Evolutionary conservation across 495 filamentous ascomycete genomes (phyloP), one percentile per base, ranked within the genome.

Genomic region (Hyaloscypha finlandica): DNA sequence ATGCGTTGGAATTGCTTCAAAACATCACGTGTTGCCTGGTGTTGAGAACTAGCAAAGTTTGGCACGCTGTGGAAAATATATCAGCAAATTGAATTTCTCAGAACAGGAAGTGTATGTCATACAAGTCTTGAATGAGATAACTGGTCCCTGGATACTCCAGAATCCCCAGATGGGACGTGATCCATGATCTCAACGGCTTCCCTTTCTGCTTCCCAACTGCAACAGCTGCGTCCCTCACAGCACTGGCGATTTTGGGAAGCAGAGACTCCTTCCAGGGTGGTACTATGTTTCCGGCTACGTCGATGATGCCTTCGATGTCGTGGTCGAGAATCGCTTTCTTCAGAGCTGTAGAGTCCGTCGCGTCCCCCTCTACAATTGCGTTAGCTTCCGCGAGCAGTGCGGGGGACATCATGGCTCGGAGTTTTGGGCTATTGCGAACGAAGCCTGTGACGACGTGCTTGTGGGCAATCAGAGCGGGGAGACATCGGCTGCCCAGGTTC

Each of bases 401-500:
- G 68, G 63, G 63, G 16, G 70, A 63, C 45, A 74, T 53, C 25
- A 76, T 37, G 52, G 69, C 53, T 54, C 67, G 32, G 56, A 82
- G 75, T 68, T 81, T 81, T 11, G 52, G 56, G 8, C 75, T 64
- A 12, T 74, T 75, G n/a, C 80, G 79, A n/a, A 81, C 75, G 62
- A 68, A 80, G 63, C 71, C 74, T 22, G 75, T 68, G 57, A 82
- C 75, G 52, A 22, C 69, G 69, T 81, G 79, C 8, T 70, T 61
- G 59, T 81, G 77, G 19, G 72, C 68, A 61, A 82, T 69, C 32
- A 81, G 76, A 0, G 80, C 78, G 30, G 77, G 70, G 20, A 81
- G 60, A 25, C 77, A 67, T 39, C 80, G 78, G 30, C 71, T 73
- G 20, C 80, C 80, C 8, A 82, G 66, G 54, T 77, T 81, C 9